Evolutionary conservation across 2,329 filamentous ascomycete genomes (phyloP).

Genomic region (Zymoseptoria brevis): DNA sequence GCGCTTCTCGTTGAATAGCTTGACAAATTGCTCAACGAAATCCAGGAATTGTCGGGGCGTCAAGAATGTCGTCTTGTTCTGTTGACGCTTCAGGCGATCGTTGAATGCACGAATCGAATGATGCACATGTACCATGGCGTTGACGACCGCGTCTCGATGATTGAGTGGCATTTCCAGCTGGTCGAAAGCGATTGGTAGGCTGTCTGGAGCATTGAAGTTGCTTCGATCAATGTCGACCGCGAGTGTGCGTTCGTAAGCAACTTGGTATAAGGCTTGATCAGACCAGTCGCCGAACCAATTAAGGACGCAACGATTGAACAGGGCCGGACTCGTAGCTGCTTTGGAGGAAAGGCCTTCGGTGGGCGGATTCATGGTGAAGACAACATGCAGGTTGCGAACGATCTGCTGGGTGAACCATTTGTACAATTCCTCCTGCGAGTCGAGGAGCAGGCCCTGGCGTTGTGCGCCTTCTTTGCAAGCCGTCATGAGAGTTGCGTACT

Average conservation of each 20-base stretch:
- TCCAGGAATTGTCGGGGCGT: constrained; percentile 96
- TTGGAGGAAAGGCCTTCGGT: constrained; percentile 92
- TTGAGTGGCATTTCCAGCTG: constrained; percentile 76
- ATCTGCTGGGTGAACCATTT: constrained; percentile 99
- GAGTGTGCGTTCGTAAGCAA: constrained; percentile 88
- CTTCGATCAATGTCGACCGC: constrained; percentile 90
- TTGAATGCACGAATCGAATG: constrained; percentile 92
- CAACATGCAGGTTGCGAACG: constrained; percentile 96
- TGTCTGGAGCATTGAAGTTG: constrained; percentile 79
- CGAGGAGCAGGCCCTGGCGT: constrained; percentile 84
- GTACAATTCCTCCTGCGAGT: constrained; percentile 98
- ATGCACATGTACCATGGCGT: constrained; percentile 98
- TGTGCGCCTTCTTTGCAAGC: constrained; percentile 98
- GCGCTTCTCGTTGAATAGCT: constrained; percentile 94
- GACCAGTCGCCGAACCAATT: constrained; percentile 99
- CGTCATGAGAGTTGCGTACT: constrained; percentile 97
- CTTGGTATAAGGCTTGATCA: constrained; percentile 96
- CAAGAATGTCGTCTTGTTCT: constrained; percentile 84
- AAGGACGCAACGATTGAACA: constrained; percentile 99
- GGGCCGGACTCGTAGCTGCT: constrained; percentile 89
- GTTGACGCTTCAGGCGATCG: constrained; percentile 76
- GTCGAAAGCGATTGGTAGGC: constrained; percentile 85
- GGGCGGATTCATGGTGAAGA: constrained; percentile 99
- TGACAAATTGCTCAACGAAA: constrained; percentile 96
- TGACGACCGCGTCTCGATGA: constrained; percentile 86